Evolutionary conservation across 768 basidiomycete species (phyloP), one percentile per base, ranked within the genome.

Genomic region (Amanita exitialis): DNA sequence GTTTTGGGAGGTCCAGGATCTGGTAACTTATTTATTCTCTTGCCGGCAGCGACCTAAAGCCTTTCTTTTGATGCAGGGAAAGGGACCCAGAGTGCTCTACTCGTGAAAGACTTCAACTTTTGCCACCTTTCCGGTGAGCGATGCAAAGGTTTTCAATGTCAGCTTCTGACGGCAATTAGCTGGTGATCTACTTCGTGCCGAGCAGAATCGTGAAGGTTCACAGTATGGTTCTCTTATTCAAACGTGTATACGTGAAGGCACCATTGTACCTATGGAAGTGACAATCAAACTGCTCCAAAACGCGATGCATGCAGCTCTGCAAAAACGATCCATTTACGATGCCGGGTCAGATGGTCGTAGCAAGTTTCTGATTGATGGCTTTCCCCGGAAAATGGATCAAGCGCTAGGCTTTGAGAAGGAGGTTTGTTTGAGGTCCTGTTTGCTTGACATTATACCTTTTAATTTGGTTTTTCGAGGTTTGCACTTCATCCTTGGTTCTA

Each of bases 341-440:
- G 82, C 78, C 18, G 93, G 90, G 91, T 65, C 64, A 7, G 69
- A 78, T 28, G 89, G 85, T 21, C 71, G 68, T 47, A 90, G 90
- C 30, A 82, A 91, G 42, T 99, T 98, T 74, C 75, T 98, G 59
- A 83, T 99, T 55, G 95, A 99, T 56, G 96, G 95, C 1, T 98
- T 98, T 69, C 96, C 95, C 49, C 79, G 95, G 54, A 93, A 98
- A 74, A 93, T 98, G 92, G 96, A 99, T 64, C 96, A 99, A 68
- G 95, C 94, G 0, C 54, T 84, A 60, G 82, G 83, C 64, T 99
- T 97, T 62, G 95, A 98, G 60, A 73, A 87, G 58, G 75, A 82
- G 43, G 95, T 92, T 57, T 39, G 49, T 49, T 42, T 10, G 10
- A 32, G 13, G 13, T 13, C 2, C 5, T 49, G 78, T 66, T 3